Evolutionary conservation across 1,284 basidiomycete genomes (phyloP).

Genomic region (Papiliotrema laurentii): DNA sequence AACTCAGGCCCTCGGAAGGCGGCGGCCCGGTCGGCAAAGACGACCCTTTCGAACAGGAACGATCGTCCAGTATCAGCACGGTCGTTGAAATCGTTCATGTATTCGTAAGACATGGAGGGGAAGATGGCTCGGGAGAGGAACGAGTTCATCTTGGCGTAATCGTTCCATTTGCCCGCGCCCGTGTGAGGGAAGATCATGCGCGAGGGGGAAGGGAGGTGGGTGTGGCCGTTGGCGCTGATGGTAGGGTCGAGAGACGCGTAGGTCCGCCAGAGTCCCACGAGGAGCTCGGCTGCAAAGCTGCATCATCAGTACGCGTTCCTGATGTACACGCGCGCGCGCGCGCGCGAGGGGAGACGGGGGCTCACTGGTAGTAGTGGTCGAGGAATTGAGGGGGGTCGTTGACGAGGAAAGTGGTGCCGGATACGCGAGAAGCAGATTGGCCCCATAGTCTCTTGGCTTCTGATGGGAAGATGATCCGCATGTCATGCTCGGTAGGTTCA

Average conservation of each 20-base stretch:
- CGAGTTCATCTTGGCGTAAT: slow-evolving; percentile 65
- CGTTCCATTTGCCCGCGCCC: slow-evolving; percentile 72
- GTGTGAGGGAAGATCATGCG: slow-evolving; percentile 70
- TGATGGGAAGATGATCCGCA: slow-evolving; percentile 65
- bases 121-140: slow-evolving; percentile 72
- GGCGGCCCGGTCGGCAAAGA: slow-evolving; percentile 76
- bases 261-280: slow-evolving; percentile 82
- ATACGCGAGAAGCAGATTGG: slow-evolving; percentile 39
- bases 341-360: not conserved
- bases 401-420: slow-evolving; percentile 52
- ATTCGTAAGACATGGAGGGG: slow-evolving; percentile 60
- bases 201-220: slow-evolving; percentile 62
- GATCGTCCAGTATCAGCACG: slow-evolving; percentile 63
- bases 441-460: slow-evolving; percentile 69
- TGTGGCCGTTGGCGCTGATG: slow-evolving; percentile 60
- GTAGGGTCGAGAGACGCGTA: slow-evolving; percentile 71
- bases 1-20: slow-evolving; percentile 68
- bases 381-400: slow-evolving; percentile 81
- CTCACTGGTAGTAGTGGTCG: slow-evolving; percentile 50
- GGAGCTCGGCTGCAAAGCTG: slow-evolving; percentile 74
- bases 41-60: slow-evolving; percentile 73
- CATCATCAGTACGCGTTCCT: not conserved
- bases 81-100: slow-evolving; percentile 55
- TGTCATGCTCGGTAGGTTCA: slow-evolving; percentile 67
- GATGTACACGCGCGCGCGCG: no score